Evolutionary conservation across 2,329 filamentous ascomycete species (phyloP).

Genomic region (Sporothrix dimorphospora): DNA sequence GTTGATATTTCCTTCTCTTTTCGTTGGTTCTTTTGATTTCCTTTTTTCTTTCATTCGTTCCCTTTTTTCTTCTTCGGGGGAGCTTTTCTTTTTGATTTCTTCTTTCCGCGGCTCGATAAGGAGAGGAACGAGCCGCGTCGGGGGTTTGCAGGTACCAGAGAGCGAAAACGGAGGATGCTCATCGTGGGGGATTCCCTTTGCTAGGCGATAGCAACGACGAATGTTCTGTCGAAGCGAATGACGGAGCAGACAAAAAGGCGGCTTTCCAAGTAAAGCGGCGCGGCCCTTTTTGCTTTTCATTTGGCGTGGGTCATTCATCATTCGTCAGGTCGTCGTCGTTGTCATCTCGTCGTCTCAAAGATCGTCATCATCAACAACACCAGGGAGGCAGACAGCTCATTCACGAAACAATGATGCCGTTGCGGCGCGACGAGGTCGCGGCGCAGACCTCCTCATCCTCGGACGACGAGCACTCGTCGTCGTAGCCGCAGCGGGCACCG

Average conservation of each 20-base stretch:
- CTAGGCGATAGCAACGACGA: background rate
- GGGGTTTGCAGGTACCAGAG: background rate
- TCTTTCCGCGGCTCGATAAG: constrained; percentile 28
- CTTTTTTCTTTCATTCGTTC: constrained; percentile 1
- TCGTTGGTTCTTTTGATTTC: constrained; percentile 7
- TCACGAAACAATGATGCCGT: constrained; percentile 63
- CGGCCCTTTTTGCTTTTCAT: constrained; percentile 11
- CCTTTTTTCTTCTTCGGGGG: background rate
- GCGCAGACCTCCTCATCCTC: constrained; percentile 56
- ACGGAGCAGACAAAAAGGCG: background rate
- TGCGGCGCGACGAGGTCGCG: constrained; percentile 62
- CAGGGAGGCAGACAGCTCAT: constrained; percentile 12
- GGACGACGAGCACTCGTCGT: constrained; percentile 70
- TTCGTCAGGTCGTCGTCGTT: constrained; percentile 4
- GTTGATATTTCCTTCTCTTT: background rate
- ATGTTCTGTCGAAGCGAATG: background rate
- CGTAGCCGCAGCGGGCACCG: constrained; percentile 82
- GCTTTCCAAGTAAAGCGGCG: constrained; percentile 12
- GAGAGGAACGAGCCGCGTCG: constrained; percentile 26
- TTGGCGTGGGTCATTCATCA: constrained; percentile 12
- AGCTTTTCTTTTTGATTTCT: background rate
- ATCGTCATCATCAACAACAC: background rate
- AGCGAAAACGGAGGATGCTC: background rate
- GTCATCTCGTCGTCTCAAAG: background rate
- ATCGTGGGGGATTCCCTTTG: background rate